Percentiles rank a stretch among this genome's conserved stretches.
Evolutionary conservation across 192 early-diverging fungal species (phyloP).

Genomic region (Phycomyces blakesleeanus): DNA sequence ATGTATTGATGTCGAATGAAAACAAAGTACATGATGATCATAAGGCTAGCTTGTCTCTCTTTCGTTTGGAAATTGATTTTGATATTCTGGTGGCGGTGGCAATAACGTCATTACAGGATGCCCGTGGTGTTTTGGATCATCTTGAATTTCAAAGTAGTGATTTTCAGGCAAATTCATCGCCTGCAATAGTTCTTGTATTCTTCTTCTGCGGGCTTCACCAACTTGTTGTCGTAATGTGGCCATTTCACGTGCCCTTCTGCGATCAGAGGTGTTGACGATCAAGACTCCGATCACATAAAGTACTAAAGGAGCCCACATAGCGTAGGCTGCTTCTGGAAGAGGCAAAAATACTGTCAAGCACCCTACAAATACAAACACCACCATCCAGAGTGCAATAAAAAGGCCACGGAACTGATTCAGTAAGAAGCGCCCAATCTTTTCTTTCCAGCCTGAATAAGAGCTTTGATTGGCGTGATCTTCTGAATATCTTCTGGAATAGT

Average conservation of each 20-base stretch:
- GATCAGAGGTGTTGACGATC: neutral
- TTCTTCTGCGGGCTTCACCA: neutral
- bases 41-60: neutral
- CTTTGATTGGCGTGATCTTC: too few relatives aligned
- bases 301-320: conserved; percentile 12
- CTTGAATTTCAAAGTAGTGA: conserved; percentile 12
- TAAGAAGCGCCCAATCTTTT: too few relatives aligned
- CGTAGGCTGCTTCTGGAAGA: conserved; percentile 1
- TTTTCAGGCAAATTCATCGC: conserved; percentile 6
- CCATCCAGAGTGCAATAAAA: conserved; percentile 14
- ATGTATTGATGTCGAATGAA: too few relatives aligned
- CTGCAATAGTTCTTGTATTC: neutral
- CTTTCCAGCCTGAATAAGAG: too few relatives aligned
- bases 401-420: neutral
- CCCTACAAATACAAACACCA: conserved; percentile 5
- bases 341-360: conserved; percentile 3
- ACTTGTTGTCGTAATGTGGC: neutral
- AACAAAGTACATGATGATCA: neutral
- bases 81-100: conserved; percentile 17
- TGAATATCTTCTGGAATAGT: too few relatives aligned
- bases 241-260: neutral
- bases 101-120: conserved; percentile 18
- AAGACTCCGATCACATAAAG: neutral
- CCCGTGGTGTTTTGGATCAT: conserved; percentile 8
- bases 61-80: neutral